Base-by-base conservation (phyloP, 2,329 filamentous ascomycete genomes). In the Fusarium musae region DNA sequence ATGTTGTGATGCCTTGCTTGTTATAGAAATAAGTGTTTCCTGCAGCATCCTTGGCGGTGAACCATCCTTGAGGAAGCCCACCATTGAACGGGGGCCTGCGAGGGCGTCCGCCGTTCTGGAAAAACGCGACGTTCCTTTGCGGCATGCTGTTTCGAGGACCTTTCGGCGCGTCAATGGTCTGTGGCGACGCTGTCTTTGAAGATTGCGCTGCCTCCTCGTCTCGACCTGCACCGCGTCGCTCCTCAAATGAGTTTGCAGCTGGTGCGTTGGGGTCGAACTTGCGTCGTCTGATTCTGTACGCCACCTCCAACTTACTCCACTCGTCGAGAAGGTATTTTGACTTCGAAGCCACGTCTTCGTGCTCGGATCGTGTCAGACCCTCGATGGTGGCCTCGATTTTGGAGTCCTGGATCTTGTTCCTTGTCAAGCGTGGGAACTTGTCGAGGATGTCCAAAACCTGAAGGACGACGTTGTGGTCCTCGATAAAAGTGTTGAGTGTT, bases 331-430 rank as follows among this genome's bases (percentile, higher is more conserved):
- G 86, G 50, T 89, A 87, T 61, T 88, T 88, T 9, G 96, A 91
- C 78, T 92, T 92, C 26, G 88, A 87, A 32, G 91, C 88, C 26
- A 99, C 93, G 66, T 93, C 88, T 70, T 94, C 90, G 78, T 97
- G 92, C 13, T 91, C 90, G 23, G 90, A 93, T 17, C 83, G 83
- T 3, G 87, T 88, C 58, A 98, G 84, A 7, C 88, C 87, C 77
- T 93, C 86, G 46, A 99, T 89, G 0, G 93, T 92, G 5, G 91
- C 87, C 81, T 98, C 96, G 70, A 99, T 98, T 78, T 97, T 97
- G 13, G 96, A 97, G 78, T 97, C 95, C 74, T 93, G 92, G 66
- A 99, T 98, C 83, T 99, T 99, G 86, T 99, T 99, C 67, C 94
- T 92, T 26, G 96, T 98, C 56, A 98, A 86, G 15, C 96, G 92